phyloP scores from a whole-genome alignment of 2,329 filamentous ascomycete genomes.

The Nemania diffusa region DNA sequence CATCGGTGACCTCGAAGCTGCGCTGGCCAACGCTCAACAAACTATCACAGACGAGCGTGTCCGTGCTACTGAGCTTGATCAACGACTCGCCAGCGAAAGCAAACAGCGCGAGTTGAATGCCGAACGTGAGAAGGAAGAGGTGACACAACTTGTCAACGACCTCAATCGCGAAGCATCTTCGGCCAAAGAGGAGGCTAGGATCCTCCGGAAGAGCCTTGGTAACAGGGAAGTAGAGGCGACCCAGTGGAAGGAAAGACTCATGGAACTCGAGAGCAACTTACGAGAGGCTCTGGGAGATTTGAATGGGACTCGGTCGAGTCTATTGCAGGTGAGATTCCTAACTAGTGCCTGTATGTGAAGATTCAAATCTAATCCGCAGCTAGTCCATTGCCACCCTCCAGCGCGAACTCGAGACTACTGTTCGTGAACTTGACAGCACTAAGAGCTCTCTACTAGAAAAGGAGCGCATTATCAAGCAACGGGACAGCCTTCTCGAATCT shows the following conservation, averaged over 20 bases:
- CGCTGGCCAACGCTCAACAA: slow-evolving; percentile 81
- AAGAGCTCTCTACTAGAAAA: slow-evolving; percentile 87
- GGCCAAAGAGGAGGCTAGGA: slow-evolving; percentile 86
- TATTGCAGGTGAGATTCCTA: slow-evolving; percentile 73
- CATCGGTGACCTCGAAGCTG: slow-evolving; percentile 91
- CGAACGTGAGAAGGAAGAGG: slow-evolving; percentile 90
- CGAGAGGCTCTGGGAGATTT: slow-evolving; percentile 88
- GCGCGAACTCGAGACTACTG: slow-evolving; percentile 84
- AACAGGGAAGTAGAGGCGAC: slow-evolving; percentile 87
- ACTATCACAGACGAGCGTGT: slow-evolving; percentile 87
- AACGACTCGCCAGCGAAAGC: slow-evolving; percentile 81
- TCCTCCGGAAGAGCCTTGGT: slow-evolving; percentile 83
- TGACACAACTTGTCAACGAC: slow-evolving; percentile 92
- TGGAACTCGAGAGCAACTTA: slow-evolving; percentile 89
- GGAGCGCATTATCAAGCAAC: slow-evolving; percentile 87
- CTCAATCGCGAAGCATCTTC: slow-evolving; percentile 84
- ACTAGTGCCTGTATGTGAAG: neutral
- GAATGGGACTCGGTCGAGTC: slow-evolving; percentile 83
- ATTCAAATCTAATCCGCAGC: slow-evolving; percentile 34
- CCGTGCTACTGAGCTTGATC: slow-evolving; percentile 74
- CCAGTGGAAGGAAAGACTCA: slow-evolving; percentile 89
- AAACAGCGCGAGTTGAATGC: slow-evolving; percentile 88
- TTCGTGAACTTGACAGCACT: slow-evolving; percentile 82
- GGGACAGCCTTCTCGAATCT: slow-evolving; percentile 87
- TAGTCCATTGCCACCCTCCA: slow-evolving; percentile 88